Evolutionary conservation across 2,329 filamentous ascomycete species (phyloP).

Genomic region (Fusarium humuli): DNA sequence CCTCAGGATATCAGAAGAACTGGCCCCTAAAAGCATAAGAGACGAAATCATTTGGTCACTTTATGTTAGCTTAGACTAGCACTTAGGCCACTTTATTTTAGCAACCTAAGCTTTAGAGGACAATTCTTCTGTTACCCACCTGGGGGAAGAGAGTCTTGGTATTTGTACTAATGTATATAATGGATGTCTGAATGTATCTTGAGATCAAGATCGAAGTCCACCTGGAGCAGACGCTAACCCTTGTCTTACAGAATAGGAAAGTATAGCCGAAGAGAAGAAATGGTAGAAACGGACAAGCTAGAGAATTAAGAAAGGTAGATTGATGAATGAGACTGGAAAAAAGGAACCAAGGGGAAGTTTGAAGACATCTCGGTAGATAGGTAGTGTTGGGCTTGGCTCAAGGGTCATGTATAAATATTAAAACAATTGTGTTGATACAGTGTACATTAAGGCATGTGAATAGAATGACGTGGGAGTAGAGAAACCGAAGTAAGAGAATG

Average conservation of each 20-base stretch:
- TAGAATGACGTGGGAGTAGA: not conserved
- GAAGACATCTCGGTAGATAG: not conserved
- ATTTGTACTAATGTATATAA: not conserved
- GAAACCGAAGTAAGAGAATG: too few relatives aligned
- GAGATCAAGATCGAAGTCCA: not conserved
- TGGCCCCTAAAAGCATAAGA: too few relatives aligned
- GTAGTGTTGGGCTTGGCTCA: not conserved
- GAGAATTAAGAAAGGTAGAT: not conserved
- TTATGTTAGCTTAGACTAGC: too few relatives aligned
- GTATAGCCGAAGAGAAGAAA: not conserved
- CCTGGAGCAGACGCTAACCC: not conserved
- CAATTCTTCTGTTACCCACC: too few relatives aligned
- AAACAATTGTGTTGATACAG: not conserved
- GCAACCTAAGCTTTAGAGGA: too few relatives aligned
- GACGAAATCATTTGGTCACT: too few relatives aligned
- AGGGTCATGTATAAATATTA: not conserved
- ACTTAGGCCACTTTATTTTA: too few relatives aligned
- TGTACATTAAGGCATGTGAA: not conserved
- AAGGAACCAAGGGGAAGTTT: not conserved
- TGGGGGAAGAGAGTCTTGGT: not conserved
- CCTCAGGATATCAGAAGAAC: too few relatives aligned
- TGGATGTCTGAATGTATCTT: not conserved
- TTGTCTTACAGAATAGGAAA: not conserved
- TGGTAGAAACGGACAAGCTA: not conserved
- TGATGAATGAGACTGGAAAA: not conserved